phyloP scores from a whole-genome alignment of 2,329 filamentous ascomycete genomes.

The Endoconidiophora polonica region DNA sequence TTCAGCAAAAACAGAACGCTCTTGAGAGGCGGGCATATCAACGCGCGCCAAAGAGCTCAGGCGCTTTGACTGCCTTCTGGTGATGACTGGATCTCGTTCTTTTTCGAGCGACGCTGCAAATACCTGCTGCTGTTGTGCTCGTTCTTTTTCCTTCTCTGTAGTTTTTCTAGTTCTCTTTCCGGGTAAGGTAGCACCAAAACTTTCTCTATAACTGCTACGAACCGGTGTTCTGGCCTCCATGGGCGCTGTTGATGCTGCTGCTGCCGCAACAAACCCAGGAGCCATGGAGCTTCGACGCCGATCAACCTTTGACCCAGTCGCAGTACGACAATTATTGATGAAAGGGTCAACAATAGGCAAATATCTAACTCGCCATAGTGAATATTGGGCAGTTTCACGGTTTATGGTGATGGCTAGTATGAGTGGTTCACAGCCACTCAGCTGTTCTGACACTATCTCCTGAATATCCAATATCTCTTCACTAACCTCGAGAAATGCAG shows the following conservation, averaged over 20 bases:
- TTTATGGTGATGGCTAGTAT: conserved; percentile 71
- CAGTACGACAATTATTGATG: conserved; percentile 20
- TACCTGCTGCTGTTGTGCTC: conserved; percentile 17
- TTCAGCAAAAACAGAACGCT: conserved; percentile 65
- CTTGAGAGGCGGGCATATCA: conserved; percentile 72
- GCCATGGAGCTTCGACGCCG: conserved; percentile 48
- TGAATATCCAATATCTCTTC: conserved; percentile 81
- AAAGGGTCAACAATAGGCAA: conserved; percentile 48
- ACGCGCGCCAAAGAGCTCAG: conserved; percentile 84
- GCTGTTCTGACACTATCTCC: conserved; percentile 39
- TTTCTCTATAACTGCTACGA: conserved; percentile 57
- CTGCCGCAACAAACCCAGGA: conserved; percentile 25
- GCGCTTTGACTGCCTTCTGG: conserved; percentile 49
- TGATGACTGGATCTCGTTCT: conserved; percentile 39
- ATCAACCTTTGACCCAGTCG: conserved; percentile 24
- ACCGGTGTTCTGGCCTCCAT: conserved; percentile 66
- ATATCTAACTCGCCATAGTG: conserved; percentile 71
- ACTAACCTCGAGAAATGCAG: conserved; percentile 47
- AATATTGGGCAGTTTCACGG: conserved; percentile 57
- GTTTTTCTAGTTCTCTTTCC: conserved; percentile 33
- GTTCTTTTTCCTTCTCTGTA: conserved; percentile 22
- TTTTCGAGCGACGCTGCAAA: conserved; percentile 51
- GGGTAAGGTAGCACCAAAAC: conserved; percentile 46
- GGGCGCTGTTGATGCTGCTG: conserved; percentile 25
- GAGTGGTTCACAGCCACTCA: conserved; percentile 30